phyloP scores from a whole-genome alignment of 2,329 filamentous ascomycete genomes.

The Ceratocystis diversiconidia region DNA sequence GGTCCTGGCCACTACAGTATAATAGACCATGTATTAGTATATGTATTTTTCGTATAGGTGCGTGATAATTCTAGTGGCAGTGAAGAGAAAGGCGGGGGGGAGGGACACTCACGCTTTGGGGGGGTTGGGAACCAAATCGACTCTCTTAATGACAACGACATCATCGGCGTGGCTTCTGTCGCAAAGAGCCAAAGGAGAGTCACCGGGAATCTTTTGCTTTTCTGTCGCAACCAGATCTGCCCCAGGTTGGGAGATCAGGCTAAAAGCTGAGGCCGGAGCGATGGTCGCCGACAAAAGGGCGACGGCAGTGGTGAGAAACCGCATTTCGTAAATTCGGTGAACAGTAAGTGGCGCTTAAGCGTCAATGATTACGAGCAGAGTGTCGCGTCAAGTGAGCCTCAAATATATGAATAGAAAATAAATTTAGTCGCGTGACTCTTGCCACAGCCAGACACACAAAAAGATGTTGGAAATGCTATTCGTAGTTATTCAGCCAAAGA shows the following conservation, averaged over 20 bases:
- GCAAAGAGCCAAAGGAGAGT: slow-evolving; percentile 77
- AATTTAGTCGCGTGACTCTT: background rate
- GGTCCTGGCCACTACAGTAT: slow-evolving; percentile 51
- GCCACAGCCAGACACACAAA: background rate
- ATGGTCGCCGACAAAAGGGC: slow-evolving; percentile 34
- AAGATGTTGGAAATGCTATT: background rate
- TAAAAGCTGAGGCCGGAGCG: slow-evolving; percentile 33
- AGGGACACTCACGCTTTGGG: slow-evolving; percentile 57
- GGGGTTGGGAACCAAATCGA: slow-evolving; percentile 76
- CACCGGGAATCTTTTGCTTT: slow-evolving; percentile 57
- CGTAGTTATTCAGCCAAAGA: background rate
- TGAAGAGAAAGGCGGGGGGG: slow-evolving; percentile 17
- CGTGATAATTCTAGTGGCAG: no score
- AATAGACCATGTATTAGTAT: background rate
- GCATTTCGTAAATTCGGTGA: slow-evolving; percentile 8
- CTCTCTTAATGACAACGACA: slow-evolving; percentile 60
- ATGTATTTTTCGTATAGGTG: background rate
- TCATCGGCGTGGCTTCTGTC: slow-evolving; percentile 49
- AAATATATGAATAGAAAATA: background rate
- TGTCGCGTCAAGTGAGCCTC: background rate
- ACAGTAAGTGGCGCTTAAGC: background rate
- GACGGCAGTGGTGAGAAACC: slow-evolving; percentile 27
- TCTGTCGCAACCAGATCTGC: slow-evolving; percentile 21
- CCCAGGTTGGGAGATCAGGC: slow-evolving; percentile 27
- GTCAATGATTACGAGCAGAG: background rate